Conservation (phyloP, 805 yeast species). For the Monosporozyma aquatica region DNA sequence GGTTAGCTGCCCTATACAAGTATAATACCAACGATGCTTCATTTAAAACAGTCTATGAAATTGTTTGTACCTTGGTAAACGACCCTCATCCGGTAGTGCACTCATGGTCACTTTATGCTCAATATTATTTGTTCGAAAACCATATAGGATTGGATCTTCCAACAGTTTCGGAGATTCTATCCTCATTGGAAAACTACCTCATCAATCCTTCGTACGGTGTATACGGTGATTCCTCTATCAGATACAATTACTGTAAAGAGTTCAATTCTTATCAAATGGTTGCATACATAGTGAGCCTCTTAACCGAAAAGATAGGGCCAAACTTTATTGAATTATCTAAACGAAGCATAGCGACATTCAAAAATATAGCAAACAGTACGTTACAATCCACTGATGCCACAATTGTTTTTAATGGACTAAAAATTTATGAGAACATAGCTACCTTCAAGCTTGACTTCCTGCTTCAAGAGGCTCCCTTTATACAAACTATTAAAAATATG, state of each 20-base stretch:
- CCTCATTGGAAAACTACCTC: conserved; percentile 33
- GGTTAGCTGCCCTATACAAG: conserved; percentile 40
- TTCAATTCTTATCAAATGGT: conserved; percentile 38
- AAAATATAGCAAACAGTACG: conserved; percentile 31
- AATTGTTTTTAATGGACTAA: conserved; percentile 17
- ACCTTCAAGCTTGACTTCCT: conserved; percentile 20
- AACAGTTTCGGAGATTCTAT: conserved; percentile 38
- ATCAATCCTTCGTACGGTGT: conserved; percentile 43
- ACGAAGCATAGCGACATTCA: conserved; percentile 27
- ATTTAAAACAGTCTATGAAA: conserved; percentile 42
- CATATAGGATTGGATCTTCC: conserved; percentile 40
- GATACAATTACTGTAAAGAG: conserved; percentile 42
- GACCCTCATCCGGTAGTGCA: conserved; percentile 88
- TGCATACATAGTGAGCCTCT: conserved; percentile 35
- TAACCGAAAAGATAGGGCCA: conserved; percentile 54
- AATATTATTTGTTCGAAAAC: conserved; percentile 46
- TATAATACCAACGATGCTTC: conserved; percentile 32
- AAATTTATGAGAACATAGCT: conserved; percentile 21
- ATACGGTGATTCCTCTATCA: conserved; percentile 34
- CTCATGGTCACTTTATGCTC: conserved; percentile 56
- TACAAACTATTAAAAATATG: conserved; percentile 16
- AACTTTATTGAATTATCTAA: conserved; percentile 32
- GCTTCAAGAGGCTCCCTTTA: conserved; percentile 26
- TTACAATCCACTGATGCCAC: conserved; percentile 30
- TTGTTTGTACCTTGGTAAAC: conserved; percentile 47